Conservation (phyloP, 139 green algal genomes). For the Bryopsis sp. region DNA sequence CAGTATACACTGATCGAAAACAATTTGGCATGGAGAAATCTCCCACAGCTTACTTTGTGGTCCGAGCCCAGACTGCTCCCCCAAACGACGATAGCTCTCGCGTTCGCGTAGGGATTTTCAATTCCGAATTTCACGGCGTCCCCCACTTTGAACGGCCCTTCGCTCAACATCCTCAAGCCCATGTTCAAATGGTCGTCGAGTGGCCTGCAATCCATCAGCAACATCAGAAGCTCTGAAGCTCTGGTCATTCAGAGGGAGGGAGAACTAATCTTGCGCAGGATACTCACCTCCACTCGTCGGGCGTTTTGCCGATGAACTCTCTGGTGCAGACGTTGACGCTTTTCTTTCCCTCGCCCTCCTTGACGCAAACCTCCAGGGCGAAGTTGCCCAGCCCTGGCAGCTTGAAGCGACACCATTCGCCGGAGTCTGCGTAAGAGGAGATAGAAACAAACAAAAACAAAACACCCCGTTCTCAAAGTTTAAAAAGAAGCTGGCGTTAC, state of each 20-base stretch:
- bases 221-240: too few relatives aligned
- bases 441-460: too few relatives aligned
- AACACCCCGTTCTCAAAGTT: too few relatives aligned
- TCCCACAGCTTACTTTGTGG: too few relatives aligned
- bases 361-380: neutral
- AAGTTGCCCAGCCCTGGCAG: neutral
- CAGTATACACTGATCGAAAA: too few relatives aligned
- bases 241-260: too few relatives aligned
- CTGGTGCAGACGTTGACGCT: neutral
- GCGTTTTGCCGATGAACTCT: neutral
- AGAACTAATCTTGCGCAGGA: too few relatives aligned
- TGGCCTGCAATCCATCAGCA: neutral
- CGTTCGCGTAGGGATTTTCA: slow-evolving; percentile 12
- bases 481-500: too few relatives aligned
- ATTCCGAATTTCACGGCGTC: neutral
- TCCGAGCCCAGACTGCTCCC: too few relatives aligned
- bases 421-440: too few relatives aligned
- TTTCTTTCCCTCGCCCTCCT: too few relatives aligned
- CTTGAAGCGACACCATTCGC: neutral
- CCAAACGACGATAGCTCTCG: neutral
- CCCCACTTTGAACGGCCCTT: slow-evolving; percentile 6
- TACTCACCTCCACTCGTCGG: neutral
- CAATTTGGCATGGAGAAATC: too few relatives aligned
- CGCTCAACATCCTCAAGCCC: neutral
- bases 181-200: neutral